A percentile compares a stretch with the other conserved stretches of the same genome.
These are phyloP conservation scores for Spinacia oleracea DNA, from an alignment of 179 eudicot species.

Conservation along the genomic window DNA sequence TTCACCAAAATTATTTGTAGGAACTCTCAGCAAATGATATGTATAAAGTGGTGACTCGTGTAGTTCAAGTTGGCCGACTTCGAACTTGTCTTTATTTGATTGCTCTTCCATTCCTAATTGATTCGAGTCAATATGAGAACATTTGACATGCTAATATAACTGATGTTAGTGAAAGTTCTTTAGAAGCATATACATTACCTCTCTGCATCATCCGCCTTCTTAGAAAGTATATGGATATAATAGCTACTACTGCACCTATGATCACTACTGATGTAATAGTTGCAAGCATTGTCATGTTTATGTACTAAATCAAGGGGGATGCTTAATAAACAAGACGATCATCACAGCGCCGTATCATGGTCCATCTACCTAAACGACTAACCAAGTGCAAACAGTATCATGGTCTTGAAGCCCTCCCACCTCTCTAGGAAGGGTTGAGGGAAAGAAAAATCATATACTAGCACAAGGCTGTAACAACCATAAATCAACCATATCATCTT, in stretches of 20 bases:
- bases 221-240: conserved; percentile 21
- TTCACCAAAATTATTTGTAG: conserved; percentile 41
- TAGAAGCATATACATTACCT: conserved; percentile 30
- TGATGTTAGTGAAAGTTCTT: background rate
- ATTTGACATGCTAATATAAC: background rate
- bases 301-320: background rate
- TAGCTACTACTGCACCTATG: conserved; percentile 15
- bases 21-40: conserved; percentile 33
- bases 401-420: no score
- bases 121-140: background rate
- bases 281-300: background rate
- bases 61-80: conserved; percentile 29
- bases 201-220: conserved; percentile 22
- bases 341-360: no score
- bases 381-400: no score
- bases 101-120: conserved; percentile 27
- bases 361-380: no score
- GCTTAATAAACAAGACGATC: no score
- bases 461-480: no score
- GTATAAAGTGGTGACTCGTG: conserved; percentile 46
- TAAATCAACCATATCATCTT: no score
- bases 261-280: conserved; percentile 22
- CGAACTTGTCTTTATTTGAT: conserved; percentile 17
- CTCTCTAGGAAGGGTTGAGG: no score
- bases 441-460: no score